These are phyloP conservation scores for Penicillium corylophilum DNA, from an alignment of 2,329 filamentous ascomycete species.

Conservation along the genomic window DNA sequence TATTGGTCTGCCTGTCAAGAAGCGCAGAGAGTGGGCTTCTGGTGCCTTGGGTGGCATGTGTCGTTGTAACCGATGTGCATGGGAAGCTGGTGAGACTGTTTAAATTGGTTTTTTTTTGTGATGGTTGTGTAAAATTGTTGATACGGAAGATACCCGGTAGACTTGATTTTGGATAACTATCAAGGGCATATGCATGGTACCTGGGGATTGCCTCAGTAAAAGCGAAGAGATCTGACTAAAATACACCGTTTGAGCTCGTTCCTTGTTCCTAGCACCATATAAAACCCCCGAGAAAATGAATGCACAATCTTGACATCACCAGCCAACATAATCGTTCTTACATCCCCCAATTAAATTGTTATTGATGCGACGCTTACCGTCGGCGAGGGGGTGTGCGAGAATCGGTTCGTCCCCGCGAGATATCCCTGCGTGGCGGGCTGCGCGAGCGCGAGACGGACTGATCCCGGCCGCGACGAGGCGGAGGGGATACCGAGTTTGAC, in stretches of 20 bases:
- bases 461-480: slow-evolving; percentile 26
- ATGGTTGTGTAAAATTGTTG: slow-evolving; percentile 1
- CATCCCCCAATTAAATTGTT: neutral
- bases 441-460: slow-evolving; percentile 27
- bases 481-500: slow-evolving; percentile 32
- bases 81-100: slow-evolving; percentile 55
- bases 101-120: neutral
- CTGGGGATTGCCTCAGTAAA: neutral
- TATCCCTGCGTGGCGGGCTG: slow-evolving; percentile 17
- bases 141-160: slow-evolving; percentile 18
- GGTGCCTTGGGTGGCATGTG: slow-evolving; percentile 88
- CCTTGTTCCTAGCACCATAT: slow-evolving; percentile 5
- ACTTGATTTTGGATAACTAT: slow-evolving; percentile 1
- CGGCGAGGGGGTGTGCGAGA: slow-evolving; percentile 26
- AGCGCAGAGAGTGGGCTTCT: slow-evolving; percentile 82
- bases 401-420: slow-evolving; percentile 22
- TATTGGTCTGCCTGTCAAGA: slow-evolving; percentile 70
- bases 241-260: slow-evolving; percentile 5
- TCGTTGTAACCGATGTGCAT: slow-evolving; percentile 77
- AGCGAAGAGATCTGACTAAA: slow-evolving; percentile 1
- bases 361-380: slow-evolving; percentile 1
- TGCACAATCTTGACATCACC: neutral
- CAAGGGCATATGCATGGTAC: slow-evolving; percentile 8
- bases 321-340: neutral
- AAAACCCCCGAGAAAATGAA: neutral